Evolutionary conservation across 2,329 filamentous ascomycete genomes (phyloP).

Genomic region (Westerdykella ornata): DNA sequence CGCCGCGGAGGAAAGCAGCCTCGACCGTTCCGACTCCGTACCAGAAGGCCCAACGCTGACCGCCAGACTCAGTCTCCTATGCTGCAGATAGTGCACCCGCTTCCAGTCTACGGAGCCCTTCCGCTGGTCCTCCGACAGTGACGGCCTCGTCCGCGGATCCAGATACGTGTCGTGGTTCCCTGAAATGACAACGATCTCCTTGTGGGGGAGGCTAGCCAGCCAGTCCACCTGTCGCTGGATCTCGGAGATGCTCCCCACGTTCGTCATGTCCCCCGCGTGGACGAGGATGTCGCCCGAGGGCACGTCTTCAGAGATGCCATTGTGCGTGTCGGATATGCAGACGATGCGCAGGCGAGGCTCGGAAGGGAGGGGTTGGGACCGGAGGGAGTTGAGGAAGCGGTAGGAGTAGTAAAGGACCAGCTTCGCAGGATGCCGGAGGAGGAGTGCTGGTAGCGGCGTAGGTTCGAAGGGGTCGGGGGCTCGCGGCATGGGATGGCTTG

Average conservation of each 20-base stretch:
- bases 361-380: slow-evolving; percentile 54
- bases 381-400: slow-evolving; percentile 1
- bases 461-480: slow-evolving; percentile 41
- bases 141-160: slow-evolving; percentile 57
- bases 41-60: slow-evolving; percentile 27
- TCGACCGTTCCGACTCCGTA: slow-evolving; percentile 1
- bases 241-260: slow-evolving; percentile 62
- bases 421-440: slow-evolving; percentile 8
- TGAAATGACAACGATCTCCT: slow-evolving; percentile 72
- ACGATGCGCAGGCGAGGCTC: slow-evolving; percentile 34
- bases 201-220: slow-evolving; percentile 66
- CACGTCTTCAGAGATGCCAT: slow-evolving; percentile 51
- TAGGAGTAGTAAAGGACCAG: slow-evolving; percentile 47
- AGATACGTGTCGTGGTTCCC: slow-evolving; percentile 90
- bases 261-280: slow-evolving; percentile 80
- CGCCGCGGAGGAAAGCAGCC: neutral
- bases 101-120: slow-evolving; percentile 57
- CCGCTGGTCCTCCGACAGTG: slow-evolving; percentile 47
- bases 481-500: slow-evolving; percentile 12
- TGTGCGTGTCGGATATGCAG: slow-evolving; percentile 82
- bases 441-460: slow-evolving; percentile 36
- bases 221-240: slow-evolving; percentile 82
- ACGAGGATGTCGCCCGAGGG: slow-evolving; percentile 79
- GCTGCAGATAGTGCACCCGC: slow-evolving; percentile 68
- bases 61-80: slow-evolving; percentile 56